Conservation (phyloP, 1,284 basidiomycete genomes). For the Fistulinella cinereoalba region DNA sequence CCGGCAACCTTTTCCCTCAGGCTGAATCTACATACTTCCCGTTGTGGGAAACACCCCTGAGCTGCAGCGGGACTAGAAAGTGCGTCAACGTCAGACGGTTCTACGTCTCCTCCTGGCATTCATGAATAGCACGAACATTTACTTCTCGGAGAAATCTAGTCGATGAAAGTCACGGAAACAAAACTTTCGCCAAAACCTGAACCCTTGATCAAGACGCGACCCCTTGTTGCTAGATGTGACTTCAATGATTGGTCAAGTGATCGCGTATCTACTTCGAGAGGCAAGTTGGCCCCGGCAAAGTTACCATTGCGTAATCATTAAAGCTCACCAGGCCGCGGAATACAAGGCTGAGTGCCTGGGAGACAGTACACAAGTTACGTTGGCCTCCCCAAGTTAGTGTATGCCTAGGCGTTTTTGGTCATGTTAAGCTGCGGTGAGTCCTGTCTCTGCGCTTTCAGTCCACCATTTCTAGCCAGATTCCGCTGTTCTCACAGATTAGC, state of each 20-base stretch:
- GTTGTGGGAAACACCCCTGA: slow-evolving; percentile 4
- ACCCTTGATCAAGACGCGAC: slow-evolving; percentile 1
- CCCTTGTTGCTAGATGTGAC: neutral
- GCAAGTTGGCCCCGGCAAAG: slow-evolving; percentile 3
- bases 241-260: neutral
- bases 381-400: slow-evolving; percentile 7
- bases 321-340: slow-evolving; percentile 3
- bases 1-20: neutral
- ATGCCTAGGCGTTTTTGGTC: neutral
- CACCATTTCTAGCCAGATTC: slow-evolving; percentile 4
- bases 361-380: slow-evolving; percentile 3
- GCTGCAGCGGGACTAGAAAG: too few relatives aligned
- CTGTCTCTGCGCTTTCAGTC: slow-evolving; percentile 5
- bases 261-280: neutral
- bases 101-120: too few relatives aligned
- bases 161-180: neutral
- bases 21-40: neutral
- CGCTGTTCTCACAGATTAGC: too few relatives aligned
- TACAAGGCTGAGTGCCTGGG: slow-evolving; percentile 7
- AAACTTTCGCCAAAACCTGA: neutral
- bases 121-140: too few relatives aligned
- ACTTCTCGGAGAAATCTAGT: neutral
- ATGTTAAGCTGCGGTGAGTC: neutral
- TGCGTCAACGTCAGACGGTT: too few relatives aligned
- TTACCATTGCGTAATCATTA: slow-evolving; percentile 4